Conservation (phyloP, 768 basidiomycete species). For the Lactarius psammicola region DNA sequence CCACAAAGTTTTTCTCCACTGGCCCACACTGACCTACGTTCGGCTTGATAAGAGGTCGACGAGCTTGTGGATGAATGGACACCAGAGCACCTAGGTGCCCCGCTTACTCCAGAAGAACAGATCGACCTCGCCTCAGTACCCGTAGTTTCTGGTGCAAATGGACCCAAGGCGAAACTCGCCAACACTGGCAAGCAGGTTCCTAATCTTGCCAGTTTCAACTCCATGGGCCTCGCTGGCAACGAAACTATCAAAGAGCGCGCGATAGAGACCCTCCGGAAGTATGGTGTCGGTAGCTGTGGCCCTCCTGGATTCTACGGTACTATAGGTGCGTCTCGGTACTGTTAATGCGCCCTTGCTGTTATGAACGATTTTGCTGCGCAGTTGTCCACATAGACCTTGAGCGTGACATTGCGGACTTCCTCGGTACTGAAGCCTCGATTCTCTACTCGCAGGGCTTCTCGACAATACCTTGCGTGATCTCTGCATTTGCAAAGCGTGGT, state of each 20-base stretch:
- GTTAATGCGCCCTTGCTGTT: background rate
- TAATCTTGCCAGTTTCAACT: constrained; percentile 91
- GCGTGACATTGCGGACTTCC: constrained; percentile 83
- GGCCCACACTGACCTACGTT: background rate
- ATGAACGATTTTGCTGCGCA: constrained; percentile 33
- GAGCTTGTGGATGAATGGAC: constrained; percentile 95
- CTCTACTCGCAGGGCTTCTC: constrained; percentile 94
- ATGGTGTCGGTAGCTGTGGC: constrained; percentile 93
- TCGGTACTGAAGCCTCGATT: constrained; percentile 86
- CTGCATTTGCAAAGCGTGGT: constrained; percentile 96
- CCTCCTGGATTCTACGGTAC: constrained; percentile 98
- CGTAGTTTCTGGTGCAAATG: constrained; percentile 73
- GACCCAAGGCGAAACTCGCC: constrained; percentile 79
- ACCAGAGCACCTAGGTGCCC: constrained; percentile 76
- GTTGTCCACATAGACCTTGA: constrained; percentile 74
- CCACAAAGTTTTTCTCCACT: background rate
- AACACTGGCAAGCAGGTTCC: constrained; percentile 67
- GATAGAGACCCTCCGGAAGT: constrained; percentile 78
- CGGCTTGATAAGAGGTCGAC: constrained; percentile 79
- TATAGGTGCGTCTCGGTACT: constrained; percentile 60
- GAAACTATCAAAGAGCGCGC: constrained; percentile 84
- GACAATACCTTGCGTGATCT: constrained; percentile 90
- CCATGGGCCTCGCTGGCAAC: constrained; percentile 86
- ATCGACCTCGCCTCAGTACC: constrained; percentile 72
- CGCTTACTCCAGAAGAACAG: constrained; percentile 57